Evolutionary conservation across 2,329 filamentous ascomycete species (phyloP), one percentile per base, ranked within the genome.

Genomic region (Fusarium sp.): DNA sequence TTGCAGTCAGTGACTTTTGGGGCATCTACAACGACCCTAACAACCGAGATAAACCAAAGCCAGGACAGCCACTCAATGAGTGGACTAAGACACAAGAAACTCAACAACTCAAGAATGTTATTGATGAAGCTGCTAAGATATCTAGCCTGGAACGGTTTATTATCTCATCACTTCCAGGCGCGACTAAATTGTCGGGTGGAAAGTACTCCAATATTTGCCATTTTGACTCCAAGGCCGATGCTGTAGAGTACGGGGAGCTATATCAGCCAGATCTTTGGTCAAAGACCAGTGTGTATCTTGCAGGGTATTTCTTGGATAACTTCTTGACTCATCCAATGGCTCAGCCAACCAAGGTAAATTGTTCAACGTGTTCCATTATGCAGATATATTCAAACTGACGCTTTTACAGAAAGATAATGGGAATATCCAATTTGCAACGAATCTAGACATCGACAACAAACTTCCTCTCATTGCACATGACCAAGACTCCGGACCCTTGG

Each of bases 1-100:
- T 61, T 24, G 55, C 43, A 21, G 31, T 44, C 38, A 61, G 37
- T 26, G 55, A 52, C 38, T 60, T 52, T 28, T 60, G 54, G 54
- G 29, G 42, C 18, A 61, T 61, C 23, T 50, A 48, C 24, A 61
- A 37, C 29, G 54, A 59, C 7, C 31, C 43, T 16, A 49, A 23
- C 5, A 42, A 49, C 24, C 15, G 3, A 15, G 26, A 59, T 4
- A 50, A 42, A 35, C 54, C 54, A 31, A 37, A 31, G 13, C 42
- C 12, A 2, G 57, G 24, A 4, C 38, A 48, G 16, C 24, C 26
- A 26, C 56, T 35, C 10, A 59, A 61, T 23, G 29, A 43, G 21
- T 61, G 42, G 54, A 15, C 56, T 18, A 60, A 58, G 15, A 8
- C 11, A 21, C 35, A 49, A 28, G 55, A 60, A 44, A 60, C 44